Evolutionary conservation across 2,329 filamentous ascomycete species (phyloP), one percentile per base, ranked within the genome.

Genomic region (Phaeomoniella chlamydospora): DNA sequence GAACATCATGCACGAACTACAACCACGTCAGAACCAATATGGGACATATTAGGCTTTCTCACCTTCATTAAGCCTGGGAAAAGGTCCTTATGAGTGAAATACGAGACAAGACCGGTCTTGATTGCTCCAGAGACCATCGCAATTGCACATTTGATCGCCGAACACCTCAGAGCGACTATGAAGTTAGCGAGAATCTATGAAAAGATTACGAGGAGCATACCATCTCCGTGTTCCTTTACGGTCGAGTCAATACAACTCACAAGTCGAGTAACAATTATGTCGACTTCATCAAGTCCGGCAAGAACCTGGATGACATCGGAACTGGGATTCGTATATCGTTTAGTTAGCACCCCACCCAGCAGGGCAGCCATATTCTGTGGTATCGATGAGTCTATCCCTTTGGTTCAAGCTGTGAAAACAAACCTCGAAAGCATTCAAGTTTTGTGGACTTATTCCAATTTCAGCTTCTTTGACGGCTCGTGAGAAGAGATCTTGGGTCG

Each of bases 41-140:
- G 12, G 14, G 29, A 11, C 19, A n/a, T 36, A 15, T 16, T 5
- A 26, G 5, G 16, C 5, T 6, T 17, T 39, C 62, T 38, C 55
- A 90, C 85, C 74, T 92, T 94, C 75, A 94, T 94, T 37, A 96
- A 70, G 5, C 86, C 79, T 14, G 88, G 88, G 51, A 98, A 98
- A 22, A 96, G 68, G 54, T 98, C 90, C 45, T 85, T 71, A 52
- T 96, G 87, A 29, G 90, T 90, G 51, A 98, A 85, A 58, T 96
- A 98, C 1, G 87, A 92, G 37, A 94, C 70, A 15, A 98, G 68
- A 33, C 85, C 90, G 3, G 90, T 96, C 58, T 93, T 86, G 56
- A 94, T 96, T 38, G 87, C 87, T n/a, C 88, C 87, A 6, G 87
- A 84, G 4, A 85, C 82, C 38, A 94, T 77, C 11, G 86, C 80